These are phyloP conservation scores for Eimeria maxima DNA, from an alignment of 169 alveolate genomes.

Conservation along the genomic window DNA sequence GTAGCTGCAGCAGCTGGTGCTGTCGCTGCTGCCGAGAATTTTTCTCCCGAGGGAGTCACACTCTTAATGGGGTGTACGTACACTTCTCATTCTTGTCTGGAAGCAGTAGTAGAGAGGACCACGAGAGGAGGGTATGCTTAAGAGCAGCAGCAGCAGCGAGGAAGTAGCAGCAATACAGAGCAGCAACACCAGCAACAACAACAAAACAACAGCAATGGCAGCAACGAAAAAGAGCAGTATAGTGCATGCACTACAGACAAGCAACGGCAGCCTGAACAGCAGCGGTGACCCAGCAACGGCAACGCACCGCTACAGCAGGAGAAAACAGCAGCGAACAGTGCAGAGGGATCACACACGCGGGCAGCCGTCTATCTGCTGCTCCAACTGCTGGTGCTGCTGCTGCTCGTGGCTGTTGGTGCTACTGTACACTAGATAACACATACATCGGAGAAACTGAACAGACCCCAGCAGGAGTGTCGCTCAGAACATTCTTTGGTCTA, in stretches of 20 bases:
- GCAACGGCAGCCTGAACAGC: not conserved
- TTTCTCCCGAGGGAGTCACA: slow-evolving; percentile 35
- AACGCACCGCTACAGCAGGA: not conserved
- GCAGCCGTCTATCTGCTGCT: too few relatives aligned
- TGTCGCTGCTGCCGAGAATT: slow-evolving; percentile 8
- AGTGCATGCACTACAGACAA: too few relatives aligned
- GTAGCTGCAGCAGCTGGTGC: slow-evolving; percentile 26
- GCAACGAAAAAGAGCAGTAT: not conserved
- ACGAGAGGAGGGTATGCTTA: too few relatives aligned
- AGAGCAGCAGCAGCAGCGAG: not conserved
- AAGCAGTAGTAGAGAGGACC: not conserved
- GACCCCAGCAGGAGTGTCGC: too few relatives aligned
- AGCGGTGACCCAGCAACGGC: not conserved
- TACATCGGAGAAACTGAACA: too few relatives aligned
- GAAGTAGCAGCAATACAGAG: not conserved
- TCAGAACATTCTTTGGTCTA: too few relatives aligned
- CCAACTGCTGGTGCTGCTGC: too few relatives aligned
- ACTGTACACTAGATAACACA: too few relatives aligned
- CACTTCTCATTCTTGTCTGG: not conserved
- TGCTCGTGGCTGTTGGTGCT: too few relatives aligned
- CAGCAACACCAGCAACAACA: not conserved
- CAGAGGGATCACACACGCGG: too few relatives aligned
- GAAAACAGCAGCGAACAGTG: not conserved
- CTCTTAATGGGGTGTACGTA: slow-evolving; percentile 10
- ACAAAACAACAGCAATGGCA: not conserved